Conservation (phyloP, 805 yeast genomes). For the Saccharomycopsis schoenii region DNA sequence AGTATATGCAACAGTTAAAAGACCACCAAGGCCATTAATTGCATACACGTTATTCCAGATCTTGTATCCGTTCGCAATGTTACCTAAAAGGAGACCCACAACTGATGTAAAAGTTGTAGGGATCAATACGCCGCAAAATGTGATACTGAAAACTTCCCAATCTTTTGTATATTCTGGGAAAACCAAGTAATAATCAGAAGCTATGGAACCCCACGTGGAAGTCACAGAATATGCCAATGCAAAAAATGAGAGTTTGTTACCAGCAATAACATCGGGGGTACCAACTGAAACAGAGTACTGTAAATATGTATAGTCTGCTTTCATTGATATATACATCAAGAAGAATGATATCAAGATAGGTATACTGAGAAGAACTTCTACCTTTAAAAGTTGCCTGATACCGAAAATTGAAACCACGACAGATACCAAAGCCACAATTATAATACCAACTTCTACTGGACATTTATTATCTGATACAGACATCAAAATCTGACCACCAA, state of each 20-base stretch:
- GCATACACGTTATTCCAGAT: constrained; percentile 48
- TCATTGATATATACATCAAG: constrained; percentile 53
- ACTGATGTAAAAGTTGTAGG: constrained; percentile 74
- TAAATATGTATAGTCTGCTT: constrained; percentile 33
- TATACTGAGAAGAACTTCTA: constrained; percentile 56
- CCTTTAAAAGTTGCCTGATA: constrained; percentile 55
- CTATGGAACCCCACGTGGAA: constrained; percentile 82
- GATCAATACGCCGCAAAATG: constrained; percentile 54
- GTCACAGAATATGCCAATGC: constrained; percentile 69
- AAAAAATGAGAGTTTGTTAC: constrained; percentile 66
- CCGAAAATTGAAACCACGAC: constrained; percentile 69
- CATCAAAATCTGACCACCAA: constrained; percentile 76
- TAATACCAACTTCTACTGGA: constrained; percentile 65
- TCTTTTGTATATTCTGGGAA: constrained; percentile 66
- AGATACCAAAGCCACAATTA: constrained; percentile 56
- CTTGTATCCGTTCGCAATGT: constrained; percentile 49
- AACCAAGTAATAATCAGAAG: constrained; percentile 74
- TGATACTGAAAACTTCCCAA: constrained; percentile 42
- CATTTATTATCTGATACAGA: constrained; percentile 55
- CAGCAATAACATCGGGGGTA: constrained; percentile 37
- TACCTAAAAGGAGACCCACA: constrained; percentile 60
- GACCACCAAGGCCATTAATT: constrained; percentile 63
- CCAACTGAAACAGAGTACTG: constrained; percentile 27
- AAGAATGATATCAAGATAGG: constrained; percentile 63
- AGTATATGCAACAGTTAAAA: constrained; percentile 50